Conservation (phyloP, 176 grass and related monocot species). For the Ensete ventricosum region DNA sequence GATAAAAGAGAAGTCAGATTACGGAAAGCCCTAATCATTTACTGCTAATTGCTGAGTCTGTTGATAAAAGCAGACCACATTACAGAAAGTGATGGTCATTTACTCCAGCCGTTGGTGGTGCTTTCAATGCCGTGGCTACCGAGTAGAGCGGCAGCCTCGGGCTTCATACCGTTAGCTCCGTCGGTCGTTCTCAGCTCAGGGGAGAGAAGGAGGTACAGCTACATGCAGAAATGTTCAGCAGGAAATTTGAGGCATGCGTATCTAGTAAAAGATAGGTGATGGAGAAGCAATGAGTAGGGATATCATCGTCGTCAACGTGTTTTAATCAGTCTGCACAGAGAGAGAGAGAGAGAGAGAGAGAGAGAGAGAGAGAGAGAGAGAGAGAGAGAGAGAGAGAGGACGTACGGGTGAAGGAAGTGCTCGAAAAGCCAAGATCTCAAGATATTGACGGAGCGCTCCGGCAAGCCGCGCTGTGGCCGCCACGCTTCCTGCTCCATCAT, state of each 20-base stretch:
- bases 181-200: too few species aligned
- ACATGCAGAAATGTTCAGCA: not conserved
- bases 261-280: too few species aligned
- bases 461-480: slow-evolving; percentile 91
- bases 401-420: slow-evolving; percentile 97
- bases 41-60: not conserved
- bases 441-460: slow-evolving; percentile 83
- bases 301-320: too few species aligned
- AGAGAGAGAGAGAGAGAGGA: not conserved
- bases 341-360: not conserved
- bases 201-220: not conserved
- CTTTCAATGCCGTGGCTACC: not conserved
- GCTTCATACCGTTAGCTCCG: not conserved
- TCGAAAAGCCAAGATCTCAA: slow-evolving; percentile 91
- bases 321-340: not conserved
- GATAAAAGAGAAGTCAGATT: slow-evolving; percentile 9
- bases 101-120: not conserved
- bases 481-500: slow-evolving; percentile 99
- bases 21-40: slow-evolving; percentile 6
- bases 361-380: not conserved
- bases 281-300: too few species aligned
- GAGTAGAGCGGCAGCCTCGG: not conserved
- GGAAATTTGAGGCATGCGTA: not conserved
- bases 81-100: not conserved
- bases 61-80: not conserved